A percentile compares a stretch with the other conserved stretches of the same genome.
These are phyloP conservation scores for Zygoascus hellenicus DNA, from an alignment of 1,139 yeast species.

Conservation along the genomic window DNA sequence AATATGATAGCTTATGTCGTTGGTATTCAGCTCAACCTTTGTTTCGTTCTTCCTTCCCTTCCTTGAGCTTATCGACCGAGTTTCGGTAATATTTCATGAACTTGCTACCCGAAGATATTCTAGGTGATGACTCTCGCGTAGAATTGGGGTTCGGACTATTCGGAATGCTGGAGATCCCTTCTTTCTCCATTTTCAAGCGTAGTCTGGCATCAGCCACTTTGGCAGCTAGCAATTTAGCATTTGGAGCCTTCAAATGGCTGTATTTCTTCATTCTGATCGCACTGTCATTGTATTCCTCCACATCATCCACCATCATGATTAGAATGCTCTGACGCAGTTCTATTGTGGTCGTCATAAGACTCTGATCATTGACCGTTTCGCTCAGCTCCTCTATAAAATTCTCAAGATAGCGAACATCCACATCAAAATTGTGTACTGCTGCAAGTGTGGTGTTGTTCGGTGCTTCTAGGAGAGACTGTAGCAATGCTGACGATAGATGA, in stretches of 20 bases:
- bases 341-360: conserved; percentile 41
- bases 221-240: conserved; percentile 46
- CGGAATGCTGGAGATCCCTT: conserved; percentile 3
- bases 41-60: neutral
- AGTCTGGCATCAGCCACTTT: conserved; percentile 33
- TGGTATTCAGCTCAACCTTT: too few species aligned
- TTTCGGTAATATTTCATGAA: conserved; percentile 23
- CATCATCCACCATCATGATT: conserved; percentile 44
- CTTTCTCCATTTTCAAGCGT: conserved; percentile 9
- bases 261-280: conserved; percentile 52
- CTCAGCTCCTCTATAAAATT: conserved; percentile 42
- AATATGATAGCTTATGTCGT: too few species aligned
- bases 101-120: conserved; percentile 17
- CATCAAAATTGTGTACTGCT: conserved; percentile 54
- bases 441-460: conserved; percentile 37
- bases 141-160: conserved; percentile 10
- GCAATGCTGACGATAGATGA: conserved; percentile 67
- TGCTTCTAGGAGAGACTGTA: conserved; percentile 53
- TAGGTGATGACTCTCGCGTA: neutral
- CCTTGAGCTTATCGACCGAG: conserved; percentile 18
- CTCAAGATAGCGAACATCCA: conserved; percentile 58
- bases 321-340: conserved; percentile 62
- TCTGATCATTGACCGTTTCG: conserved; percentile 29
- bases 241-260: conserved; percentile 55
- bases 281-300: conserved; percentile 50